A percentile compares a stretch with the other conserved stretches of the same genome.
These are phyloP conservation scores for Tuber umbilicatum DNA, from an alignment of 495 filamentous ascomycete genomes.

Conservation along the genomic window DNA sequence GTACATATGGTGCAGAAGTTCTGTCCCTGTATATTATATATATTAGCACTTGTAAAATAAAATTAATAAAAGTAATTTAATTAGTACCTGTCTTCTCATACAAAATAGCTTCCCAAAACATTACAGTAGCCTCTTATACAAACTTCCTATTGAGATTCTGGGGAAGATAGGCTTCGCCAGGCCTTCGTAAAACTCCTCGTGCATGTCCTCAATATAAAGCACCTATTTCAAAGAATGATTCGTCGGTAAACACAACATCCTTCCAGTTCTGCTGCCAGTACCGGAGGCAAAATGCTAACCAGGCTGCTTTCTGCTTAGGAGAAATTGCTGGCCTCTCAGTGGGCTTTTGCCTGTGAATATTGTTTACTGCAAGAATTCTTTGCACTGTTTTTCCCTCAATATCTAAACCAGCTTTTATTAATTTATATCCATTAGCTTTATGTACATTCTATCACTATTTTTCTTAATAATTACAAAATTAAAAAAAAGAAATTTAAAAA, in stretches of 20 bases:
- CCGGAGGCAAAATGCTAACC: not conserved
- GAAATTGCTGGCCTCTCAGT: not conserved
- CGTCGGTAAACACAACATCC: not conserved
- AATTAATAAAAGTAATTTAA: not conserved
- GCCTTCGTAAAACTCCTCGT: not conserved
- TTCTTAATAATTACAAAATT: too few species aligned
- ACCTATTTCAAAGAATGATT: not conserved
- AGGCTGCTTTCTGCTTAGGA: not conserved
- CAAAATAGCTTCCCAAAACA: not conserved
- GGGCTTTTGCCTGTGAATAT: not conserved
- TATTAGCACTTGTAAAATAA: not conserved
- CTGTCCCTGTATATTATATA: not conserved
- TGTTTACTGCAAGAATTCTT: not conserved
- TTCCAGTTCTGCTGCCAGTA: not conserved
- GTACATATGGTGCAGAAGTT: slow-evolving; percentile 5
- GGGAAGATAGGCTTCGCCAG: not conserved
- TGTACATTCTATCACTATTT: not conserved
- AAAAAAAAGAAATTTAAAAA: not conserved
- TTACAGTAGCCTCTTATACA: not conserved
- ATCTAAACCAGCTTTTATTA: not conserved
- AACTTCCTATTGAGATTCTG: not conserved
- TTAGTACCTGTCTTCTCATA: not conserved
- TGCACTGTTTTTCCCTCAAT: not conserved
- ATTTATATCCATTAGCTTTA: not conserved
- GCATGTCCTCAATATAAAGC: not conserved